phyloP scores from a whole-genome alignment of 2,329 filamentous ascomycete genomes.

The Chalara sp. region DNA sequence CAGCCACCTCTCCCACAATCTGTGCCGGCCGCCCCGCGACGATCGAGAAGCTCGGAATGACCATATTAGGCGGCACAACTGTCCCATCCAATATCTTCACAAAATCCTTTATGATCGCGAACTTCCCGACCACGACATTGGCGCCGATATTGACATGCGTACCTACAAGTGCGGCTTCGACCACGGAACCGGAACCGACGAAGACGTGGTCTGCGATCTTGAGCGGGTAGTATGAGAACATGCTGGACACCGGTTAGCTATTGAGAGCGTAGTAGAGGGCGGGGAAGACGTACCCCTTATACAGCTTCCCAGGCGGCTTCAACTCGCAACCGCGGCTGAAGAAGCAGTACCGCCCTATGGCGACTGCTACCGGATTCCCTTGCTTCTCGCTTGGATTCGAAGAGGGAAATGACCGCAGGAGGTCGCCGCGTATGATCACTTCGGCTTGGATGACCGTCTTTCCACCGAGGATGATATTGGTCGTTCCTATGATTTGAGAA shows the following conservation, averaged over 20 bases:
- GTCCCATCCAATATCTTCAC: slow-evolving; percentile 80
- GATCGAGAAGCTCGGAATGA: slow-evolving; percentile 85
- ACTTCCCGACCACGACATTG: slow-evolving; percentile 71
- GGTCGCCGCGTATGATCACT: slow-evolving; percentile 87
- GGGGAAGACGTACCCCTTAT: slow-evolving; percentile 52
- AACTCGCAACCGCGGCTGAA: slow-evolving; percentile 73
- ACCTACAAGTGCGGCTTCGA: slow-evolving; percentile 78
- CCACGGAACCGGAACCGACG: slow-evolving; percentile 65
- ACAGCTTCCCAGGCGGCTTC: slow-evolving; percentile 74
- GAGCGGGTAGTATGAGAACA: slow-evolving; percentile 78
- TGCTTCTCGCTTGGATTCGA: slow-evolving; percentile 29
- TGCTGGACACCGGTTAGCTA: slow-evolving; percentile 26
- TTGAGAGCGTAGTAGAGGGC: not conserved
- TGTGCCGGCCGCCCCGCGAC: slow-evolving; percentile 79
- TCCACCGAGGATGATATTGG: slow-evolving; percentile 95
- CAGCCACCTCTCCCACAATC: slow-evolving; percentile 74
- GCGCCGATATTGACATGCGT: slow-evolving; percentile 81
- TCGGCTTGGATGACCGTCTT: slow-evolving; percentile 95
- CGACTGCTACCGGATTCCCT: slow-evolving; percentile 52
- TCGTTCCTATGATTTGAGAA: slow-evolving; percentile 85
- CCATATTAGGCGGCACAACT: slow-evolving; percentile 80
- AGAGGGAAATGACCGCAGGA: slow-evolving; percentile 53
- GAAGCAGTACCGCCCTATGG: slow-evolving; percentile 87
- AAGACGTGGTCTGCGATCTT: slow-evolving; percentile 94
- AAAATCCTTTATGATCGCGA: slow-evolving; percentile 90